Percentiles rank a stretch among this genome's conserved stretches.
These are phyloP conservation scores for Hypoxylon sp. DNA, from an alignment of 2,329 filamentous ascomycete species.

Conservation along the genomic window DNA sequence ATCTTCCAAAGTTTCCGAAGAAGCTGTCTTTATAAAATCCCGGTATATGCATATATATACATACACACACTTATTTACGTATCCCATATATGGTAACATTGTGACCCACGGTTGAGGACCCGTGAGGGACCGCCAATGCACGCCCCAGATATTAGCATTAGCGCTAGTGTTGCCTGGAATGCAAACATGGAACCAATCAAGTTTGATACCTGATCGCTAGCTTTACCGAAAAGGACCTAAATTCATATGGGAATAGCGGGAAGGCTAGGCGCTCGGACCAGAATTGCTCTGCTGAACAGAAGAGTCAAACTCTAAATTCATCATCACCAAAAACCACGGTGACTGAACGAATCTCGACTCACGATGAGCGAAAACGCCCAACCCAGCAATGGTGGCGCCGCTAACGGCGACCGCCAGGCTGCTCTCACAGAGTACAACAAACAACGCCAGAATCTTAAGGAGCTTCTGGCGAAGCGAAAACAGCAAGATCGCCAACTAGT, in stretches of 20 bases:
- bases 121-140: not conserved
- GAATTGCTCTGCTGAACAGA: not conserved
- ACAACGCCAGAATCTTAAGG: constrained; percentile 64
- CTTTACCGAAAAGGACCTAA: not conserved
- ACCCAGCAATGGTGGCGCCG: constrained; percentile 38
- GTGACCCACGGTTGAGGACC: not conserved
- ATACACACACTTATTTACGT: not conserved
- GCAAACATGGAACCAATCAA: not conserved
- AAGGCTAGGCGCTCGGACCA: constrained; percentile 8
- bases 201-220: not conserved
- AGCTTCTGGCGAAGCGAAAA: constrained; percentile 60
- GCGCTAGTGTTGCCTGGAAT: constrained; percentile 8
- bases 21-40: not conserved
- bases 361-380: constrained; percentile 55
- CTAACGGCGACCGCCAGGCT: constrained; percentile 47
- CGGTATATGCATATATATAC: not conserved
- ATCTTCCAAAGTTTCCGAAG: not conserved
- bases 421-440: constrained; percentile 64
- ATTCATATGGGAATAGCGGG: constrained; percentile 1
- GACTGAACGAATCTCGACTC: constrained; percentile 4
- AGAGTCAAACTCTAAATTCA: constrained; percentile 1
- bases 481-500: constrained; percentile 50
- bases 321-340: too few species aligned
- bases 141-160: not conserved
- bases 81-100: not conserved